Evolutionary conservation across 2,329 filamentous ascomycete genomes (phyloP), one percentile per base, ranked within the genome.

Genomic region (Paraconiothyrium brasiliense): DNA sequence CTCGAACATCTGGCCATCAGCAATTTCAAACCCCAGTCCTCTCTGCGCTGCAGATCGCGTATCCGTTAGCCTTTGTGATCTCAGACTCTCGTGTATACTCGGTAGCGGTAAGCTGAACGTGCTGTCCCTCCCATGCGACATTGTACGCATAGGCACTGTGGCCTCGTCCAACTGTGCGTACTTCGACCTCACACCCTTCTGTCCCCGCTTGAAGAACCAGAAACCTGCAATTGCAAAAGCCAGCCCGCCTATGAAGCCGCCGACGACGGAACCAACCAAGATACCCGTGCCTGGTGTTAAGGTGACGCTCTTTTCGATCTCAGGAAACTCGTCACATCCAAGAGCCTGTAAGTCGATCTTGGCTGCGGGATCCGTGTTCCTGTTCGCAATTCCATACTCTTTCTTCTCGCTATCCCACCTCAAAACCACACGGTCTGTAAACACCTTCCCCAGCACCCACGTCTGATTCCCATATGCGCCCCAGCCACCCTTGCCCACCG

Each of bases 391-490:
- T 1, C 66, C 64, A 43, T 66, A 70, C 35, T 68, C 64, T 37
- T 61, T 46, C 37, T 60, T 57, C 22, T 24, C 51, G 7, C 56
- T 58, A 47, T 70, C 67, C 66, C 66, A 70, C 16, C 57, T 48
- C 20, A 70, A 44, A 5, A 70, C 54, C 4, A 67, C n/a, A 20
- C 37, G 51, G 47, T 67, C 66, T 14, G 63, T 67, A 32, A 70
- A 68, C 16, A 58, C 63, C 54, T 61, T 64, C 1, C 66, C 67
- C 3, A 68, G 49, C 16, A 63, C 61, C 49, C 62, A 64, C 6
- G 66, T 60, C 24, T 54, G 46, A 6, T 58, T 58, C 11, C 67
- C 67, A 51, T 70, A 70, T 14, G 62, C 64, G 27, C 67, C 66
- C 62, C 66, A 67, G 5, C 52, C 55, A 13, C 61, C 59, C 34